Base-by-base conservation (phyloP, 1,139 yeast genomes). In the Hyphopichia khmerensis region DNA sequence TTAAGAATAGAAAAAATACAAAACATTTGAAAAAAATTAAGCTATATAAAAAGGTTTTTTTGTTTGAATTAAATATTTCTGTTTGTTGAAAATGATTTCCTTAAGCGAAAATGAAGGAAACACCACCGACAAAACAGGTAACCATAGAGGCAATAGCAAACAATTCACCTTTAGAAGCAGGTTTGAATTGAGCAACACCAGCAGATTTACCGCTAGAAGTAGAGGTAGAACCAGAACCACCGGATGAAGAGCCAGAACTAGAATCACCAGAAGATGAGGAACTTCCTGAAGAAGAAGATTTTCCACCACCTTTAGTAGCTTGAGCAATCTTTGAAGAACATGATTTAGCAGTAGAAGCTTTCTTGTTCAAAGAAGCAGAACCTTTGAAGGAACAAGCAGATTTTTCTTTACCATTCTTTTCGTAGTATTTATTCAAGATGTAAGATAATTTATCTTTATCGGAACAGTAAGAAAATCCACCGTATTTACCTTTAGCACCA, bases 381-480 rank as follows among this genome's bases (percentile, higher is more conserved):
- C 95, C 39, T 47, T 65, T 63, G 66, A 85, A 86, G 61, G 75
- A 77, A 75, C 95, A 86, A 40, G 87, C 87, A 38, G 71, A 60
- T 18, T 63, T 48, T 45, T 49, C 47, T 45, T 65, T 63, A 52
- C 71, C 76, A 43, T 81, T 70, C 32, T 64, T 66, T 49, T 67
- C 51, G 69, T 79, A 79, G 75, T 84, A 84, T 53, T 69, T 59
- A 72, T 82, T 79, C 58, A 84, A 65, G 43, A 80, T 72, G 60
- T 73, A 84, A 60, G 81, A 79, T 60, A 84, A 78, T 71, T 80
- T 75, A 52, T 80, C 84, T 67, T 78, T 72, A 51, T 76, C 67
- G 42, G 72, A 63, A 63, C 87, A 82, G 73, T 72, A 77, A 5
- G 84, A 79, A 62, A 67, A 78, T 34, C 82, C 76, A 55, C 87